phyloP scores from a whole-genome alignment of 2,329 filamentous ascomycete genomes.

The Zymoseptoria ardabiliae region DNA sequence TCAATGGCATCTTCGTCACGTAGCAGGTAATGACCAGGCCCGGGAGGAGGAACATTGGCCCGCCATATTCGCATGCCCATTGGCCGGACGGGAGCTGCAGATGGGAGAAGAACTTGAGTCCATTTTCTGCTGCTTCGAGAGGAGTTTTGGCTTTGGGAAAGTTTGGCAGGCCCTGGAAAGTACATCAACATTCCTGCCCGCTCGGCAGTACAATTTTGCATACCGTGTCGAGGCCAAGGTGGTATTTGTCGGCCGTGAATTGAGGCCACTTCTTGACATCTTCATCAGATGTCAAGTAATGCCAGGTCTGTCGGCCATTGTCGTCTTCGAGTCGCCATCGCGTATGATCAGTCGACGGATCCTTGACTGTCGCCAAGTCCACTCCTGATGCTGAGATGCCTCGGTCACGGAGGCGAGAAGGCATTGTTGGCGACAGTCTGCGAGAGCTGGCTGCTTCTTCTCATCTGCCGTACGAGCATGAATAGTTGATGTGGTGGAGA shows the following conservation, averaged over 20 bases:
- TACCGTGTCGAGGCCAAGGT: constrained; percentile 72
- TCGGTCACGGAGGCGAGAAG: background rate
- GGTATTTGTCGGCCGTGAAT: constrained; percentile 81
- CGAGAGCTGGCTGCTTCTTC: background rate
- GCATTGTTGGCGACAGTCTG: background rate
- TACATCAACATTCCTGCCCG: background rate
- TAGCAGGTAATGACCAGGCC: constrained; percentile 82
- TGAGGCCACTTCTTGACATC: constrained; percentile 75
- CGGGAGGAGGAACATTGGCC: constrained; percentile 90
- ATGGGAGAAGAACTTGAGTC: constrained; percentile 78
- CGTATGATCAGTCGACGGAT: constrained; percentile 59
- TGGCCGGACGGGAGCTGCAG: constrained; percentile 83
- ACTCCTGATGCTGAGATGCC: background rate
- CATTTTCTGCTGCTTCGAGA: constrained; percentile 72
- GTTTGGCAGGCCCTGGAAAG: constrained; percentile 59
- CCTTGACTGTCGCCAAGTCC: background rate
- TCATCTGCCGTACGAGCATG: background rate
- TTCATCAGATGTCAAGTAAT: constrained; percentile 71
- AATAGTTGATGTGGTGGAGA: background rate
- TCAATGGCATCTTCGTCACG: constrained; percentile 79
- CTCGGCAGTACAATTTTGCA: constrained; percentile 7
- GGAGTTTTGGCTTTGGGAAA: constrained; percentile 65
- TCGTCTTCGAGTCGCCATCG: constrained; percentile 83
- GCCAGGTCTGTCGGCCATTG: constrained; percentile 83
- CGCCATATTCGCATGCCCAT: constrained; percentile 97